phyloP scores from a whole-genome alignment of 257 asterid genomes.

The Fraxinus excelsior region DNA sequence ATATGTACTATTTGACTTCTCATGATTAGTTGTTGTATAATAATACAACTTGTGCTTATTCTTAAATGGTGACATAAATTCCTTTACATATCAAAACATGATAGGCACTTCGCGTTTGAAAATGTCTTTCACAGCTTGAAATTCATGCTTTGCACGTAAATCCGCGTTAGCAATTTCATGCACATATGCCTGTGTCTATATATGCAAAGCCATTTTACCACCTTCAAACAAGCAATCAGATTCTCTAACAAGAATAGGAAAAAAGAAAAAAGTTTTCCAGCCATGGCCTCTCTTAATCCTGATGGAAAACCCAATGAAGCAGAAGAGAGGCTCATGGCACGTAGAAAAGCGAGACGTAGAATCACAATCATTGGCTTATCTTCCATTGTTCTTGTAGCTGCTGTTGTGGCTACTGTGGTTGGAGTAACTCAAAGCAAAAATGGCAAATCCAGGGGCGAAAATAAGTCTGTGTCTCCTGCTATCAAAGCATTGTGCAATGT shows the following conservation, averaged over 20 bases:
- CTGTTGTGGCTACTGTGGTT: constrained; percentile 30
- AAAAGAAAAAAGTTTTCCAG: background rate
- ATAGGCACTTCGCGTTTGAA: constrained; percentile 27
- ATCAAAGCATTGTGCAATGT: constrained; percentile 29
- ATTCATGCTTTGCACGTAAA: constrained; percentile 51
- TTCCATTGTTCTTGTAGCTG: constrained; percentile 38
- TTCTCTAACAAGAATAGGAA: background rate
- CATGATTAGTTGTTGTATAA: background rate
- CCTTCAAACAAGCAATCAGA: constrained; percentile 15
- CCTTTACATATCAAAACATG: constrained; percentile 24
- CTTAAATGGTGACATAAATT: background rate
- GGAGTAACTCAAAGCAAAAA: constrained; percentile 24
- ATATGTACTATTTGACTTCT: background rate
- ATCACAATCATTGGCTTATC: constrained; percentile 52
- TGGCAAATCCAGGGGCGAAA: background rate
- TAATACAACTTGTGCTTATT: background rate
- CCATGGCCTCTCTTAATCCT: constrained; percentile 48
- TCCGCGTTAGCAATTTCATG: constrained; percentile 13
- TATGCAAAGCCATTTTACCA: constrained; percentile 17
- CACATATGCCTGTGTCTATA: constrained; percentile 4
- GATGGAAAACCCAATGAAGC: constrained; percentile 65
- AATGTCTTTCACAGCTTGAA: constrained; percentile 2
- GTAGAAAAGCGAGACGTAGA: constrained; percentile 49
- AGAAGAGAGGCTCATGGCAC: constrained; percentile 56
- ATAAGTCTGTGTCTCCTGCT: background rate